These are phyloP conservation scores for Eucalyptus urophylla DNA, from an alignment of 345 rosid genomes.

Conservation along the genomic window DNA sequence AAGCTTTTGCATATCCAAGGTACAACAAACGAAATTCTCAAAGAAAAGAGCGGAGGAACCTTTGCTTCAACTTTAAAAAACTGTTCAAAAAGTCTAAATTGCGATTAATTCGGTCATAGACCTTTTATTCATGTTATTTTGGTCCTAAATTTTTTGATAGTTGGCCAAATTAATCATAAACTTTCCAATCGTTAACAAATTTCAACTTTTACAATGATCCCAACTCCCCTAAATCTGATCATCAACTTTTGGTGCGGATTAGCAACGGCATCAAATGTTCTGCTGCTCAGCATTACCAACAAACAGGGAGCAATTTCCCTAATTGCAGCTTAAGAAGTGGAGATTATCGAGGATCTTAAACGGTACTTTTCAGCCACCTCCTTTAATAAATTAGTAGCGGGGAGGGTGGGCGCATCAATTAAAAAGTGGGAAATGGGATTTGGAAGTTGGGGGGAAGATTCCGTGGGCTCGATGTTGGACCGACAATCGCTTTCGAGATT, in stretches of 20 bases:
- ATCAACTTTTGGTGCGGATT: neutral
- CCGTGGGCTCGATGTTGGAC: conserved; percentile 14
- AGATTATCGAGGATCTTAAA: neutral
- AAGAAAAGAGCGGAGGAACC: neutral
- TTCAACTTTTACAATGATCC: neutral
- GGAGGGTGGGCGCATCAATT: neutral
- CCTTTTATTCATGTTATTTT: fast-evolving
- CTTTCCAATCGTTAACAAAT: too few species aligned
- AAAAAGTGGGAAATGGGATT: neutral
- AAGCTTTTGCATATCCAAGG: neutral
- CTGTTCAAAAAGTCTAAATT: neutral
- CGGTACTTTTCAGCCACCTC: neutral
- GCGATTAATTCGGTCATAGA: fast-evolving
- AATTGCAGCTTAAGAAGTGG: neutral
- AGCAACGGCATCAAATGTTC: neutral
- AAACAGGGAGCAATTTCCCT: neutral
- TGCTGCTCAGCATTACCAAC: neutral
- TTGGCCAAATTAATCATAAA: too few species aligned
- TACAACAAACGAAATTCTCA: neutral
- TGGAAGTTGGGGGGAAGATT: neutral
- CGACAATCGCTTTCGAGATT: neutral
- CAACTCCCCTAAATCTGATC: neutral
- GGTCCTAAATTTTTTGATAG: too few species aligned
- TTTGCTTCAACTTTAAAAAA: neutral
- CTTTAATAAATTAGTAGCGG: neutral